These are phyloP conservation scores for Salix dunnii DNA, from an alignment of 345 rosid genomes.

Conservation along the genomic window DNA sequence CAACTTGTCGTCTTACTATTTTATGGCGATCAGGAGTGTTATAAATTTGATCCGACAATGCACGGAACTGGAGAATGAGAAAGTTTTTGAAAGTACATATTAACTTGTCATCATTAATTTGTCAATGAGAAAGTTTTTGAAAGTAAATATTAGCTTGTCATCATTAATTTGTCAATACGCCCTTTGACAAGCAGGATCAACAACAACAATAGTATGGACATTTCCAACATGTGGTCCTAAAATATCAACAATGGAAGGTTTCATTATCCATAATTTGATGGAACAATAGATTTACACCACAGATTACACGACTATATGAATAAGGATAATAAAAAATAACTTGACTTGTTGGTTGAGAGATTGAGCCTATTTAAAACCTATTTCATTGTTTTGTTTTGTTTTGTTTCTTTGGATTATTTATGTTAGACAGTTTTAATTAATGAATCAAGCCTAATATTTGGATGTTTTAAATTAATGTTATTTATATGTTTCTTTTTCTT, in stretches of 20 bases:
- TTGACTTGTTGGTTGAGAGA: neutral
- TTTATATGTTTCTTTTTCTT: neutral
- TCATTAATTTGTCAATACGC: neutral
- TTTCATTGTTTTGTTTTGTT: neutral
- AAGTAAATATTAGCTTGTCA: neutral
- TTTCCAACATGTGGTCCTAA: neutral
- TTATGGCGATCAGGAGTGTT: conserved; percentile 60
- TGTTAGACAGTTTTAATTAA: neutral
- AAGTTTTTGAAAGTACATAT: neutral
- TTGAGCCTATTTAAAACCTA: too few relatives aligned
- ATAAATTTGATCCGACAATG: conserved; percentile 69
- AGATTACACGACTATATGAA: too few relatives aligned
- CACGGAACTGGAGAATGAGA: conserved; percentile 57
- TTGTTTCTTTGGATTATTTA: neutral
- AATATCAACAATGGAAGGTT: neutral
- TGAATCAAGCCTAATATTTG: neutral
- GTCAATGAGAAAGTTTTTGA: neutral
- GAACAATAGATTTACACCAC: too few relatives aligned
- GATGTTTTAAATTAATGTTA: neutral
- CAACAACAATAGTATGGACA: neutral
- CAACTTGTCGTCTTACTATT: conserved; percentile 47
- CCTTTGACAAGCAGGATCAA: neutral
- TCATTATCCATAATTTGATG: neutral
- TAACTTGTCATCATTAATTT: neutral
- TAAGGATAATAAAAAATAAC: too few relatives aligned